Base-by-base conservation (phyloP, 768 basidiomycete genomes). In the Boletus eberwhitei region DNA sequence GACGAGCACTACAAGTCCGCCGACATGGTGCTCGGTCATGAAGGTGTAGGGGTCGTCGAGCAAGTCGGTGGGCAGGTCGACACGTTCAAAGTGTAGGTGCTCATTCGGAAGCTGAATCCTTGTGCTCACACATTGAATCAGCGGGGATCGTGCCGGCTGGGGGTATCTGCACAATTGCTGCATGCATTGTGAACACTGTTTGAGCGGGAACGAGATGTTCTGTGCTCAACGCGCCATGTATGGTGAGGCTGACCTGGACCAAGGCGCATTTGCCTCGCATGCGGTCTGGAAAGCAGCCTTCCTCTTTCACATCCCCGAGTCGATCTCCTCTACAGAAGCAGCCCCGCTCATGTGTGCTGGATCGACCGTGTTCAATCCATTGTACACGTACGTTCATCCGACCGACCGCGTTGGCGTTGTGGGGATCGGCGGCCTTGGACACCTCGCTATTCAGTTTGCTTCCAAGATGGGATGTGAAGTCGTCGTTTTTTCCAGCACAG, bases 11-110 rank as follows among this genome's bases (percentile, higher is more conserved):
- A 61, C 55, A 66, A 61, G 54, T 14, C 48, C 12, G 45, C 24
- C 7, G 72, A 73, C 45, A 73, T 72, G 58, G 74, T 74, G 12
- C 71, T 76, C 35, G 73, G 75, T 7, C 75, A 76, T 43, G 75
- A 76, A 59, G 75, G 75, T 8, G 52, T 73, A 2, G 75, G 69
- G 5, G 13, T 72, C 24, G 67, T 76, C 31, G 57, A 74, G 36
- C 50, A 65, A 32, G 56, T 75, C 43, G 74, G 75, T 2, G 31
- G 53, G 2, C 49, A 54, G 17, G 75, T 75, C 24, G 19, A 55
- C 41, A 21, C 47, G 9, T 76, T 76, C 67, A 71, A 71, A 59
- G 58, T 63, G 60, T 72, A 65, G 16, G 73, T 64, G 26, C 47
- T 3, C 39, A 19, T 59, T 24, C n/a, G 12, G 8, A 31, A 1